phyloP scores from a whole-genome alignment of 106 monocot species.

The Xerophyta viscosa region DNA sequence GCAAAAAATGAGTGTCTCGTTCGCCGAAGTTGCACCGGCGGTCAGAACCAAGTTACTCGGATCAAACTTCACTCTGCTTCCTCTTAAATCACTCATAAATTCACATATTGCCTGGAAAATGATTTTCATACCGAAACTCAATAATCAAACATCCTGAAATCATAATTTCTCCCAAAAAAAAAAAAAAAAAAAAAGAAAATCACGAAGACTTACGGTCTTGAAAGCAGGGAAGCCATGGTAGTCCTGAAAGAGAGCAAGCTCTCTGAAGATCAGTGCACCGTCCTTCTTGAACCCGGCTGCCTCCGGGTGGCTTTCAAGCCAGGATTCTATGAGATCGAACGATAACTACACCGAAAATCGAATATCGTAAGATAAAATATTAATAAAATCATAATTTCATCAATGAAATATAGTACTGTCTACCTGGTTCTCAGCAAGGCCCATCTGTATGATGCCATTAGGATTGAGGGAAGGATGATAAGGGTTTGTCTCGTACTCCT shows the following conservation, averaged over 20 bases:
- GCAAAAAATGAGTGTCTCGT: slow-evolving; percentile 67
- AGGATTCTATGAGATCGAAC: slow-evolving; percentile 73
- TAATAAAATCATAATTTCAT: too few species aligned
- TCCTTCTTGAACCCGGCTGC: slow-evolving; percentile 27
- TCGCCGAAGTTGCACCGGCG: slow-evolving; percentile 66
- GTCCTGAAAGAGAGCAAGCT: slow-evolving; percentile 90
- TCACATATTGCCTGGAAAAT: slow-evolving; percentile 23
- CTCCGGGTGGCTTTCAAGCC: slow-evolving; percentile 55
- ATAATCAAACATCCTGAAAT: not conserved
- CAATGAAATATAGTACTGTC: too few species aligned
- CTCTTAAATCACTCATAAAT: slow-evolving; percentile 26
- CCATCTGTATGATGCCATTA: slow-evolving; percentile 86
- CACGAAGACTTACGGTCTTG: slow-evolving; percentile 29
- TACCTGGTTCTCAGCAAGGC: slow-evolving; percentile 94
- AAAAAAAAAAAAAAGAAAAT: not conserved
- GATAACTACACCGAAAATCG: slow-evolving; percentile 45
- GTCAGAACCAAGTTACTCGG: slow-evolving; percentile 41
- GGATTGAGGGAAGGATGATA: slow-evolving; percentile 51
- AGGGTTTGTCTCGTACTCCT: slow-evolving; percentile 78
- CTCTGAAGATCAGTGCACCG: slow-evolving; percentile 45
- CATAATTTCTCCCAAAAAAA: not conserved
- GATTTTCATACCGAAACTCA: too few species aligned
- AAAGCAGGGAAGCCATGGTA: slow-evolving; percentile 83
- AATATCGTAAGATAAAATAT: too few species aligned
- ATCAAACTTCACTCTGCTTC: slow-evolving; percentile 27